Conservation (phyloP, 805 yeast genomes). For the Lachancea thermotolerans region DNA sequence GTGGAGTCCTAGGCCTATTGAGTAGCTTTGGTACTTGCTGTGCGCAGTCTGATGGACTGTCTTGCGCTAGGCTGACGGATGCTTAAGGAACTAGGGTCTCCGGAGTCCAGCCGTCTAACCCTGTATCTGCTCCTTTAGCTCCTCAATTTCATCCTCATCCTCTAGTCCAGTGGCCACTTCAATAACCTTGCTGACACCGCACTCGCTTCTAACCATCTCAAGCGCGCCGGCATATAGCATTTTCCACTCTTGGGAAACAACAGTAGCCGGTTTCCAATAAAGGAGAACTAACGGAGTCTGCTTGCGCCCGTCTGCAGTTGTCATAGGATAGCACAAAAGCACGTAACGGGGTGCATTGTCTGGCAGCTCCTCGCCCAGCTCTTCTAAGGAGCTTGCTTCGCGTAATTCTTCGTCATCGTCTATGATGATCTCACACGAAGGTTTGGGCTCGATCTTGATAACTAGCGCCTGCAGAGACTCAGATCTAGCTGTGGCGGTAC, state of each 20-base stretch:
- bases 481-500: conserved; percentile 64
- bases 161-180: conserved; percentile 32
- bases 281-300: conserved; percentile 68
- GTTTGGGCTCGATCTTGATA: conserved; percentile 28
- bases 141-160: conserved; percentile 29
- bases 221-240: conserved; percentile 92
- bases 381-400: conserved; percentile 43
- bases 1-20: too few relatives aligned
- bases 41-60: too few relatives aligned
- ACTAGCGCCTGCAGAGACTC: conserved; percentile 54
- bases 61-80: too few relatives aligned
- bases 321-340: conserved; percentile 69
- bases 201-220: conserved; percentile 67
- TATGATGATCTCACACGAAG: conserved; percentile 29
- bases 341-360: conserved; percentile 75
- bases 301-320: conserved; percentile 62
- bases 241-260: conserved; percentile 65
- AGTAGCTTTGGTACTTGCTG: too few relatives aligned
- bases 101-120: background rate
- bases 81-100: background rate
- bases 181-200: conserved; percentile 53
- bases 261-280: conserved; percentile 85
- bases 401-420: conserved; percentile 47
- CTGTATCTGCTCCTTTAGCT: conserved; percentile 35
- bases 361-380: conserved; percentile 68